Evolutionary conservation across 2,329 filamentous ascomycete species (phyloP), one percentile per base, ranked within the genome.

Genomic region (Botrytis elliptica): DNA sequence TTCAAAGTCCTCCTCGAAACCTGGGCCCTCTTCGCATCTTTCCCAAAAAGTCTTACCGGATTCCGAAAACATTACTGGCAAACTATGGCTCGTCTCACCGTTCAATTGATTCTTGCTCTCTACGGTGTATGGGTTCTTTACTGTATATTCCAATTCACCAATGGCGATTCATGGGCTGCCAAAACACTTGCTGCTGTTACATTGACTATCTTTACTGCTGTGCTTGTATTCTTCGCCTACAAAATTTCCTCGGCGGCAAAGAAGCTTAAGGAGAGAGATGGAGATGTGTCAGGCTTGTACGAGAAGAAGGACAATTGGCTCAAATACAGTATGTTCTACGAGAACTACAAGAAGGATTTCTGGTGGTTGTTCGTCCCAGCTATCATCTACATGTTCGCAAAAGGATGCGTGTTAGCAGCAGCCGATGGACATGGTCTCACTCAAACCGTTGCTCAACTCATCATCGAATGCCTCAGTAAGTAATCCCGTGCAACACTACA

Each of bases 31-130:
- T 95, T 93, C 77, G 94, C 92, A 76, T 93, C 86, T 75, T 97
- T 98, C 81, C 95, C 96, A 20, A 87, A 93, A 80, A 88, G 88
- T 52, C 88, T 98, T 73, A 85, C 89, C 25, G 91, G 92, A 64
- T 98, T 98, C 88, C 92, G 96, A 77, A 93, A 97, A 84, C 93
- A 97, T 82, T 98, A 98, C 86, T 98, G 96, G 96, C 92, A 93
- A 77, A 90, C 94, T 72, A 91, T 99, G 81, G 93, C 92, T 64
- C 93, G 95, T 75, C 92, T 94, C 25, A 92, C 98, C 79, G 97
- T 94, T 62, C 93, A 93, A 77, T 87, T 99, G 82, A 94, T 99
- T 78, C 87, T 98, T 75, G 85, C 98, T 29, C 88, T 98, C 4
- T 99, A 98, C 83, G 94, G 96, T 75, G 89, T 97, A 75, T 98